Base-by-base conservation (phyloP, 306 rosid species). In the Styphnolobium japonicum region DNA sequence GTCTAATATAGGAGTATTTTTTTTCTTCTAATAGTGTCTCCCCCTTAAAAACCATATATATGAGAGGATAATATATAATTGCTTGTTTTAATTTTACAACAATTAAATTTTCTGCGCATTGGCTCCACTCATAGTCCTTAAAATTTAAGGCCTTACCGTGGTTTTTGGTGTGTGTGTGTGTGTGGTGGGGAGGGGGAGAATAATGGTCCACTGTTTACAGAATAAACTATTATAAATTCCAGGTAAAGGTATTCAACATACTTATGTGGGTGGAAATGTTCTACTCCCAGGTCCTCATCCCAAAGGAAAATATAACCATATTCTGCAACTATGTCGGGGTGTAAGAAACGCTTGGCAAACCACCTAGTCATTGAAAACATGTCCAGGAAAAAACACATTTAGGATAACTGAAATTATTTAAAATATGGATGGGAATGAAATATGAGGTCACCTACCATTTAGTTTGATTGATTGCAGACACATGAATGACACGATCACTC, bases 271-370 rank as follows among this genome's bases (percentile, higher is more conserved):
- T 89, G 60, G 86, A 95, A 95, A 83, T 81, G 1, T 8, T 95
- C 92, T 1, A 95, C 96, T 80, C 99, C 99, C 51, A 95, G 92
- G 85, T 95, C 99, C 81, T 95, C 99, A 45, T 95, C 99, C 99
- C 99, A 95, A 23, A 95, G 98, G 85, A 95, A 95, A 80, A 95
- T 78, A 81, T 95, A 91, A 69, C 78, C 65, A 81, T 95, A 95
- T 46, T 86, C 90, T 19, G 92, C 92, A 73, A 95, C 96, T 65
- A 95, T 89, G 84, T 95, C 98, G 7, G 99, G 99, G 83, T 95
- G 99, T 53, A 95, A 81, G 90, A 95, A 95, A 62, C 98, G 95
- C 85, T 95, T 95, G 29, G 99, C 99, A 73, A 91, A 92, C 99
- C 99, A 95, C 98, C 99, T 95, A 84, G 40, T 40, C 73, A 85